Evolutionary conservation across 768 basidiomycete species (phyloP).

Genomic region (Boletus rex-veris): DNA sequence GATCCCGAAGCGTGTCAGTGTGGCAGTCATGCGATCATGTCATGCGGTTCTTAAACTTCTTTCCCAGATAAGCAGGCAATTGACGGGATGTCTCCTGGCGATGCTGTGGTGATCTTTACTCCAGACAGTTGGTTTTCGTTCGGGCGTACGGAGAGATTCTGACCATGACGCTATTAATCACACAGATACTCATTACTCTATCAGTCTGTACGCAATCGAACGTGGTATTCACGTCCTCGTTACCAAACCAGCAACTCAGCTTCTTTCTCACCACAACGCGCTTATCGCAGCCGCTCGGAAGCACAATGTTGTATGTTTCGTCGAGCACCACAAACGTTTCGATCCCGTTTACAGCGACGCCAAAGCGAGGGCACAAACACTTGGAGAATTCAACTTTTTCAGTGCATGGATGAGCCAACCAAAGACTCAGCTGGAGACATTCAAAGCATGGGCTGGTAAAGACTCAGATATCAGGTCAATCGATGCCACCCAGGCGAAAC

Average conservation of each 20-base stretch:
- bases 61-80: slow-evolving; percentile 79
- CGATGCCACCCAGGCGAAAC: not conserved
- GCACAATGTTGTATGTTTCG: slow-evolving; percentile 82
- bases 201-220: slow-evolving; percentile 83
- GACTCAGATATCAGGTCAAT: slow-evolving; percentile 84
- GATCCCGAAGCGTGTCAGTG: slow-evolving; percentile 81
- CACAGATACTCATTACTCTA: slow-evolving; percentile 78
- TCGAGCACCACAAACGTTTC: slow-evolving; percentile 92
- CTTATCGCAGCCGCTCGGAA: slow-evolving; percentile 74
- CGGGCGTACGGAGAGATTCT: not conserved
- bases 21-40: slow-evolving; percentile 1
- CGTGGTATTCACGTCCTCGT: slow-evolving; percentile 84
- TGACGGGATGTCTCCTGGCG: slow-evolving; percentile 69
- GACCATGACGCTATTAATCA: not conserved
- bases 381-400: slow-evolving; percentile 96
- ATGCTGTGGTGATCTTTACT: slow-evolving; percentile 91
- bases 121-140: slow-evolving; percentile 65
- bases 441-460: slow-evolving; percentile 93
- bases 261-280: slow-evolving; percentile 76
- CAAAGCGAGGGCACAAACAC: slow-evolving; percentile 63
- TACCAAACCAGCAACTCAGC: slow-evolving; percentile 90
- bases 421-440: slow-evolving; percentile 91
- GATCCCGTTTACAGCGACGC: slow-evolving; percentile 95
- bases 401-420: slow-evolving; percentile 98
- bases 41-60: not conserved